Base-by-base conservation (phyloP, 768 basidiomycete species). In the Hericium alpestre region DNA sequence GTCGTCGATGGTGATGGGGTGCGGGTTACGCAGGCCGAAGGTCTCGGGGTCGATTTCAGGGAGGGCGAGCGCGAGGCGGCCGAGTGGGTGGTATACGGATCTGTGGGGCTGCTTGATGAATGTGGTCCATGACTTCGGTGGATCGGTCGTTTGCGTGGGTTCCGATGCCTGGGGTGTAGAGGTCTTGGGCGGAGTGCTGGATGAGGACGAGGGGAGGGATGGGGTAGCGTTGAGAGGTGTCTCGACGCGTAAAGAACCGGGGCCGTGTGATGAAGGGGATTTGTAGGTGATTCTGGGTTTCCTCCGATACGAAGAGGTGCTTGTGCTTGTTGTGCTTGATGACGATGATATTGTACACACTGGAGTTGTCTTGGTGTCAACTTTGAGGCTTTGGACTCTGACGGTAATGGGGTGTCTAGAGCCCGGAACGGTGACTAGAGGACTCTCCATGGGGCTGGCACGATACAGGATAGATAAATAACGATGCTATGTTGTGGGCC, bases 391-490 rank as follows among this genome's bases (percentile, higher is more conserved):
- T 13, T 55, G 62, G 32, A 56, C 55, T 55, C 54, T 56, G 52
- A 63, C 53, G 32, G 54, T 60, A 54, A 63, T 59, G 20, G 62
- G 62, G 32, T 60, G 62, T 25, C 62, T 60, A 27, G 62, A 63
- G 53, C 62, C 62, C 25, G 60, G 60, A 38, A 63, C 57, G 16
- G 59, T 55, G 12, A 58, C 53, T 23, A 58, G 53, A 46, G 52
- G 53, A 53, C 46, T 54, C 13, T 59, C 54, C 61, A 62, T 62
- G 23, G 25, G 53, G n/a, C 49, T 46, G 27, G 47, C 8, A 25
- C 41, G 46, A 23, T 20, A 55, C 22, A 25, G 51, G 27, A 46
- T 32, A 38, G 52, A 27, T 27, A 27, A 27, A 38, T 50, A 32
- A 22, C 2, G 16, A 48, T 20, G 46, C 4, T 38, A 53, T 53